Evolutionary conservation across 1,284 basidiomycete species (phyloP), one percentile per base, ranked within the genome.

Genomic region (Fomitopsis betulina): DNA sequence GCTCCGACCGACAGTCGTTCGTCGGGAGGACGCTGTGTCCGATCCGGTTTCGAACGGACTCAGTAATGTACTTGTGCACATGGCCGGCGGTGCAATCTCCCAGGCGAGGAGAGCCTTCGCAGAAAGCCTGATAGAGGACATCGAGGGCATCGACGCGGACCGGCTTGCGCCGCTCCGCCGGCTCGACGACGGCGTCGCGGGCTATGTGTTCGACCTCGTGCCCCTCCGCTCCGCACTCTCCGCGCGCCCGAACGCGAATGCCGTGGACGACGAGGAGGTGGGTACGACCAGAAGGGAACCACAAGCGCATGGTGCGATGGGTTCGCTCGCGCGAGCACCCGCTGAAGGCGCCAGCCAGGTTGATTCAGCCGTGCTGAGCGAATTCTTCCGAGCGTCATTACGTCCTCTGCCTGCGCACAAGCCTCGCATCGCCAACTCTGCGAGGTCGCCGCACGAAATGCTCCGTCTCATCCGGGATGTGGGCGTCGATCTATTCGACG

Each of bases 401-500:
- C 56, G 57, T 0, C 65, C 76, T 0, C 76, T 92, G 0, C 77
- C 86, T 0, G 21, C 63, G 2, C 58, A 63, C 13, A 93, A 92
- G 69, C 79, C 79, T 0, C 85, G 91, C 17, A 66, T 91, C 12
- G 77, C 81, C 37, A 83, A 85, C 43, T 83, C 82, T 0, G 69
- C 79, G 0, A 65, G 65, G 0, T 86, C 86, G 0, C 92, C 92
- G 1, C 91, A 93, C 60, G 87, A 90, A 56, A 82, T 91, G 25
- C 80, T 94, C 2, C 72, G 71, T 7, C 78, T 92, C 25, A 78
- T 93, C 30, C 72, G 74, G 2, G 76, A 82, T 49, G 76, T 86
- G 4, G 91, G 92, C 0, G 68, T 90, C 13, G 92, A 94, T 66
- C 63, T 93, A 0, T 87, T 93, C 60, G 90, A 92, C 64, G 79